These are phyloP conservation scores for Aspergillus bridgeri DNA, from an alignment of 495 filamentous ascomycete species.

Conservation along the genomic window DNA sequence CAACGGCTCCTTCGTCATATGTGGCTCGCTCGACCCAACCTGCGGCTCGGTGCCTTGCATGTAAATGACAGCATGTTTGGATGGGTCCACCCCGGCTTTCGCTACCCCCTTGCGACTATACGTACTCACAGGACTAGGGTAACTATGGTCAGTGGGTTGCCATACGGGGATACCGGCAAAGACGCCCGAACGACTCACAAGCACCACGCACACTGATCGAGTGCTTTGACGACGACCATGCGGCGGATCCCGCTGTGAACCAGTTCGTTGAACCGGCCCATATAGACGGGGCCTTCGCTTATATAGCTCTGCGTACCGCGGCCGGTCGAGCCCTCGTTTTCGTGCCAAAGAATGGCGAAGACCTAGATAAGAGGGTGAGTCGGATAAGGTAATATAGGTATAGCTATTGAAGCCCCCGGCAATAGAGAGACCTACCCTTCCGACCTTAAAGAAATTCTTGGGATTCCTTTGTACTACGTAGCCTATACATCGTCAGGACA, in stretches of 20 bases:
- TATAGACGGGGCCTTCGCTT: slow-evolving; percentile 2
- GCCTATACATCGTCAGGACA: slow-evolving; percentile 11
- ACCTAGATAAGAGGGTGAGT: slow-evolving; percentile 18
- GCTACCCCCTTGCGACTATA: slow-evolving; percentile 33
- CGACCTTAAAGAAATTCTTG: slow-evolving; percentile 20
- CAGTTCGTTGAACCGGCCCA: slow-evolving; percentile 20
- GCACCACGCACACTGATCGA: slow-evolving; percentile 26
- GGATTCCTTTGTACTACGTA: slow-evolving; percentile 16
- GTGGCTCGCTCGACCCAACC: slow-evolving; percentile 14
- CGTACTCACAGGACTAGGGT: slow-evolving; percentile 31
- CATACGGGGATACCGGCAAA: not conserved
- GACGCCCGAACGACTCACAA: slow-evolving; percentile 19
- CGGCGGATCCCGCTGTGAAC: slow-evolving; percentile 31
- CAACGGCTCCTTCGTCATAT: slow-evolving; percentile 31
- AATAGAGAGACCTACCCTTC: slow-evolving; percentile 15
- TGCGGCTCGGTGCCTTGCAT: slow-evolving; percentile 19
- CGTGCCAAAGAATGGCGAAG: slow-evolving; percentile 33
- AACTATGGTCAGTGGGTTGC: not conserved
- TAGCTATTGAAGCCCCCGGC: not conserved
- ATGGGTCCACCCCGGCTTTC: slow-evolving; percentile 27
- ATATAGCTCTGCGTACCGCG: slow-evolving; percentile 13
- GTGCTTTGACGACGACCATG: slow-evolving; percentile 31
- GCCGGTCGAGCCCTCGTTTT: slow-evolving; percentile 19
- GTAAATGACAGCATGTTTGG: slow-evolving; percentile 39
- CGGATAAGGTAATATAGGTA: not conserved